Conservation (phyloP, 1,284 basidiomycete species). For the Melanopsichium pennsylvanicum region DNA sequence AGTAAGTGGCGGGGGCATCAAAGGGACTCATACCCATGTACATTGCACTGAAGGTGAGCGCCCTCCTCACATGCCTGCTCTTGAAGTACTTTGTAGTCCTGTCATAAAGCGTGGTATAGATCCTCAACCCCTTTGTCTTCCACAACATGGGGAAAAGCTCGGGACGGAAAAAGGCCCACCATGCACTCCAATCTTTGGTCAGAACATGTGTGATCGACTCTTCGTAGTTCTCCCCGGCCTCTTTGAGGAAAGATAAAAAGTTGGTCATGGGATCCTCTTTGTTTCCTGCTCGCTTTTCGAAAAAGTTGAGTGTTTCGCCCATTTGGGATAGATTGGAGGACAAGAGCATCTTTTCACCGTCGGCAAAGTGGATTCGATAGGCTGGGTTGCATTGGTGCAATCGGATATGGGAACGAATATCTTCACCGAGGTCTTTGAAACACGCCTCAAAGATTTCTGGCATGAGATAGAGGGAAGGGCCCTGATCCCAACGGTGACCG, state of each 20-base stretch:
- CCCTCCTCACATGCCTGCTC: conserved; percentile 67
- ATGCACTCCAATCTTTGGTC: conserved; percentile 68
- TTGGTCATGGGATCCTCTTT: conserved; percentile 55
- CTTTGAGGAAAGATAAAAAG: conserved; percentile 67
- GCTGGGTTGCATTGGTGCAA: conserved; percentile 62
- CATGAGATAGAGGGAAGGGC: conserved; percentile 69
- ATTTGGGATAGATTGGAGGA: conserved; percentile 68
- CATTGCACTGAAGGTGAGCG: conserved; percentile 33
- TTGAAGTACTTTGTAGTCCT: conserved; percentile 68
- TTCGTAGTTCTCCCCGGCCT: conserved; percentile 68
- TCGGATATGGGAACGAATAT: conserved; percentile 67
- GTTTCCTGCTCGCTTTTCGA: conserved; percentile 69
- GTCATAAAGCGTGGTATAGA: conserved; percentile 61
- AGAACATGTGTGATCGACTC: conserved; percentile 68
- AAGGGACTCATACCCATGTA: conserved; percentile 69
- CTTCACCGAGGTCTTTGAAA: conserved; percentile 68
- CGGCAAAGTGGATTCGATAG: conserved; percentile 58
- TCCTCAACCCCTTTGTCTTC: conserved; percentile 51
- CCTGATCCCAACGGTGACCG: conserved; percentile 68
- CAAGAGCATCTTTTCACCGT: conserved; percentile 65
- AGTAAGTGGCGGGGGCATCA: conserved; percentile 70
- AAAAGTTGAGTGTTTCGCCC: conserved; percentile 68
- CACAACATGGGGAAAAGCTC: conserved; percentile 67
- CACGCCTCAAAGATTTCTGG: conserved; percentile 69
- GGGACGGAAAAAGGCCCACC: conserved; percentile 67